These are phyloP conservation scores for Uronychia setigera DNA, from an alignment of 73 alveolate species.

Conservation along the genomic window DNA sequence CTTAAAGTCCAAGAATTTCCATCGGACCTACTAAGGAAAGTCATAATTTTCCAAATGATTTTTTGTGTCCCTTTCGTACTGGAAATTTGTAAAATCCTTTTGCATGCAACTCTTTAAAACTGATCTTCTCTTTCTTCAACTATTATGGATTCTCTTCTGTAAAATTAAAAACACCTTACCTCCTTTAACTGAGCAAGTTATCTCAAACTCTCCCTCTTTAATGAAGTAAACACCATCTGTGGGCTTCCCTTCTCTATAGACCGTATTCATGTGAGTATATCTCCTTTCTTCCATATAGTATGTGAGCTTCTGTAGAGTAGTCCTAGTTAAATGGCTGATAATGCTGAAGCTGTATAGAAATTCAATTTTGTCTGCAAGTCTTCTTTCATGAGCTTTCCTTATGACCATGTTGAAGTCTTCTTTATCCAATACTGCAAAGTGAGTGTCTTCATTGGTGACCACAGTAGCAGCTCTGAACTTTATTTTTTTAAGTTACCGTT, in stretches of 20 bases:
- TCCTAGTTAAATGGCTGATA: constrained; percentile 24
- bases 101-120: not conserved
- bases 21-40: not conserved
- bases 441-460: constrained; percentile 8
- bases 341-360: constrained; percentile 37
- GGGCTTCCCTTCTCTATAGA: constrained; percentile 33
- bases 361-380: constrained; percentile 34
- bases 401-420: constrained; percentile 33
- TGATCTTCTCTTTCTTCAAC: not conserved
- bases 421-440: constrained; percentile 34
- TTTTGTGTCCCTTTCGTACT: not conserved
- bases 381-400: not conserved
- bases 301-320: constrained; percentile 35
- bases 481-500: not conserved
- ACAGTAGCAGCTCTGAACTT: constrained; percentile 54
- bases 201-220: constrained; percentile 52
- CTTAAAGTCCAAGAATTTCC: not conserved
- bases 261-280: constrained; percentile 16
- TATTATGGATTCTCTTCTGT: not conserved
- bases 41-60: not conserved
- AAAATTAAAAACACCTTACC: not conserved
- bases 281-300: constrained; percentile 43
- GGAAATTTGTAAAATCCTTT: not conserved
- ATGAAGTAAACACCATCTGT: constrained; percentile 40
- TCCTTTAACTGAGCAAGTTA: constrained; percentile 16